A percentile compares a stretch with the other conserved stretches of the same genome.
These are phyloP conservation scores for Mortierella antarctica DNA, from an alignment of 192 early-diverging fungal species.

Conservation along the genomic window DNA sequence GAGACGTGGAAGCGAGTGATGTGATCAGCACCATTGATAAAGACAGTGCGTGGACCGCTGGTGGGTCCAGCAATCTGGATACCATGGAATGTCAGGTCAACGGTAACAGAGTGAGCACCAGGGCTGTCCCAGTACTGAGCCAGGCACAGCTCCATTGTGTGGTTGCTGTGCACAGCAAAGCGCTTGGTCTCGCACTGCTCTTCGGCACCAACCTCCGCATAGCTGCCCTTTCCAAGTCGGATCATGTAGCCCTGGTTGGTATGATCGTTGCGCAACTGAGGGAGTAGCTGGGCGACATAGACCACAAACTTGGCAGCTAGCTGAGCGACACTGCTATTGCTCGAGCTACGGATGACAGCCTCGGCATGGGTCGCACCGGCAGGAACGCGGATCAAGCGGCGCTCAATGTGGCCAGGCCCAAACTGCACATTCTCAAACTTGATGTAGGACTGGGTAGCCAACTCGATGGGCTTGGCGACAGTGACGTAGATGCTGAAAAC, in stretches of 20 bases:
- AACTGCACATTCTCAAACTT: constrained; percentile 71
- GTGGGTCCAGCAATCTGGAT: constrained; percentile 63
- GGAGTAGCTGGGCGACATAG: constrained; percentile 75
- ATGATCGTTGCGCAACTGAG: constrained; percentile 71
- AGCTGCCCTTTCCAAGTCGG: constrained; percentile 69
- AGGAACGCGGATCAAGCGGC: constrained; percentile 87
- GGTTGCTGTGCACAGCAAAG: constrained; percentile 73
- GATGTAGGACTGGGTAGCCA: constrained; percentile 59
- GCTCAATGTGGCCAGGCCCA: constrained; percentile 79
- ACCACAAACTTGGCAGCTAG: constrained; percentile 46
- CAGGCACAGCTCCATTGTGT: constrained; percentile 82
- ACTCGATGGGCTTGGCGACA: constrained; percentile 80
- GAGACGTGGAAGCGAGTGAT: constrained; percentile 79
- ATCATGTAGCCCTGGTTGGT: constrained; percentile 70
- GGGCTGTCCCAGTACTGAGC: constrained; percentile 93
- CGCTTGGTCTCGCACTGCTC: constrained; percentile 63
- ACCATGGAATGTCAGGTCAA: constrained; percentile 85
- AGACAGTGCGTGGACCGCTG: constrained; percentile 52
- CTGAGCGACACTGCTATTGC: constrained; percentile 15
- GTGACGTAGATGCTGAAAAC: constrained; percentile 91
- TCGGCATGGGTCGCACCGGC: constrained; percentile 81
- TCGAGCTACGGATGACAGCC: constrained; percentile 42
- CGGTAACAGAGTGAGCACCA: constrained; percentile 72
- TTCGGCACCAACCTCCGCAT: constrained; percentile 66
- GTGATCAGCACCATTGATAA: constrained; percentile 52